phyloP scores from a whole-genome alignment of 208 protist genomes.

The Phytomonas serpens region DNA sequence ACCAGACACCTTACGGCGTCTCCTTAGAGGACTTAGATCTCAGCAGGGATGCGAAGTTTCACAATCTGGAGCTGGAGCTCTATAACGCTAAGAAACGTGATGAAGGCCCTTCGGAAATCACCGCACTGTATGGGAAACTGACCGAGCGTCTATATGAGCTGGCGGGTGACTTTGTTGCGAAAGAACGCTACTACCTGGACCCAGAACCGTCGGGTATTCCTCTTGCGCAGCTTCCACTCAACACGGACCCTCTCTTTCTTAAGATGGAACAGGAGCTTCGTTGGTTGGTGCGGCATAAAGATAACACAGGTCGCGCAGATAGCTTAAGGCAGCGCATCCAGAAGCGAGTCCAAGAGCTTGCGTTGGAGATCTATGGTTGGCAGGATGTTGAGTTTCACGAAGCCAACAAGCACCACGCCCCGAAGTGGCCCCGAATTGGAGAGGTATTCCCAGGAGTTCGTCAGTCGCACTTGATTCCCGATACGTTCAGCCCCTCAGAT shows the following conservation, averaged over 20 bases:
- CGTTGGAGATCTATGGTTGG: constrained; percentile 60
- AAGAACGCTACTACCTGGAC: constrained; percentile 68
- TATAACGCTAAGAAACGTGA: constrained; percentile 12
- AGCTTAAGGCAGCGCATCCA: constrained; percentile 56
- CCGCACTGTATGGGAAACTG: constrained; percentile 34
- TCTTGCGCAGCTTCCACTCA: constrained; percentile 46
- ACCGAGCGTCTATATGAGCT: constrained; percentile 46
- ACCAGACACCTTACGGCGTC: constrained; percentile 30
- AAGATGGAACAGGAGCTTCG: constrained; percentile 67
- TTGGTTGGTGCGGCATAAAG: constrained; percentile 29
- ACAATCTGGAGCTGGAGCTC: constrained; percentile 20
- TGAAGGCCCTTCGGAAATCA: constrained; percentile 18
- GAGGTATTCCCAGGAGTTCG: constrained; percentile 70
- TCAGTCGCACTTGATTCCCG: constrained; percentile 27
- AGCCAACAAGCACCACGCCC: constrained; percentile 51
- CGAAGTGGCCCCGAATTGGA: constrained; percentile 65
- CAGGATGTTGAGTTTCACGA: constrained; percentile 78
- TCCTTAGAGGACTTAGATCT: constrained; percentile 26
- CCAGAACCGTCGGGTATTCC: constrained; percentile 70
- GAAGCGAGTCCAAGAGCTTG: constrained; percentile 45
- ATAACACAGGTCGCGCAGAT: constrained; percentile 20
- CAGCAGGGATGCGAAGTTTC: constrained; percentile 37
- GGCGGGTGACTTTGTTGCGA: constrained; percentile 43
- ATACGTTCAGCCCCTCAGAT: constrained; percentile 15
- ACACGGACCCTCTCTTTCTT: constrained; percentile 57